Evolutionary conservation across 2,329 filamentous ascomycete species (phyloP), one percentile per base, ranked within the genome.

Genomic region (Tolypocladium ovalisporum): DNA sequence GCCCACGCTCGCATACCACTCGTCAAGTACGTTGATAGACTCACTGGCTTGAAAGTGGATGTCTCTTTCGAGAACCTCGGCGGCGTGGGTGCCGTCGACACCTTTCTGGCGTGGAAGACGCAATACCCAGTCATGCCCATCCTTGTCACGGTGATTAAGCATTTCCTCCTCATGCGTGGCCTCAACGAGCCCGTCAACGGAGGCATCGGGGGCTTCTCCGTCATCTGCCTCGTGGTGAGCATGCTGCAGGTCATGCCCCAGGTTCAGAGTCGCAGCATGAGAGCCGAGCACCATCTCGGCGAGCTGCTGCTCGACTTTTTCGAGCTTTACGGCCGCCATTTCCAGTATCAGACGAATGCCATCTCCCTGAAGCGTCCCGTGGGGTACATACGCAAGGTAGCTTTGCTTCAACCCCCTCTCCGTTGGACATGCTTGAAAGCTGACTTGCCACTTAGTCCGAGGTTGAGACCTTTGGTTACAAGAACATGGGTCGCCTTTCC

Each of bases 11-110:
- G 88, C 65, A 92, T 99, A 2, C 94, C 94, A 0, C 83, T 99
- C 56, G 83, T 97, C 72, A 99, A 99, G 71, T 97, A 89, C 66
- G 80, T 90, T 51, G 94, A 99, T 67, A 79, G 75, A 56, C 66
- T 80, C 56, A 97, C 92, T 1, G 86, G 85, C 15, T 76, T 99
- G 56, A 89, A 88, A 63, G 88, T 97, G 15, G 94, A 99, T 68
- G 82, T 99, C 15, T 97, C 92, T 0, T 97, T 99, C 68, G 93
- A 99, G 73, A 97, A 97, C 67, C 73, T 86, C 39, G 89, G 88
- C 47, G 94, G 94, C 13, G 75, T 97, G 12, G 73, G 81, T 22
- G 93, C 94, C 3, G 87, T 94, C 66, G 75, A 85, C 22, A 97
- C 90, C 0, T 96, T 97, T 68, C 72, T 84, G 56, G 70, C 76